phyloP scores from a whole-genome alignment of 2,329 filamentous ascomycete genomes.

The Neofusicoccum parvum region DNA sequence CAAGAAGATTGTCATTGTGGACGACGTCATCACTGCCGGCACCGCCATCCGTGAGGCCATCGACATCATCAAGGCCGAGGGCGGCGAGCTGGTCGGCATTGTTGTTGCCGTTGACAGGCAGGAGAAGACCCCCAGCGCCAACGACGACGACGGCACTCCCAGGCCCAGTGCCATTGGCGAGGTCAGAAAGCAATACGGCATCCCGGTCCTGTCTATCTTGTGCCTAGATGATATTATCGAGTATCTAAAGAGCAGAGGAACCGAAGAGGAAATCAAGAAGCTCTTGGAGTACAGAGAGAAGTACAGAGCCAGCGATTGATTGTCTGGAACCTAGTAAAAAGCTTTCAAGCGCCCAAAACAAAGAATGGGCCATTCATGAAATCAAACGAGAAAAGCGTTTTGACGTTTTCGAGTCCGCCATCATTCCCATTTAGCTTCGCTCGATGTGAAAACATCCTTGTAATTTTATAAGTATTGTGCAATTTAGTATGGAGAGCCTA shows the following conservation, averaged over 20 bases:
- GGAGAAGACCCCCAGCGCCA: slow-evolving; percentile 71
- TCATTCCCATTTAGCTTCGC: no score
- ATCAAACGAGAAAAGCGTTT: no score
- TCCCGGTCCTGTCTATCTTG: slow-evolving; percentile 82
- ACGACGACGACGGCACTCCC: slow-evolving; percentile 65
- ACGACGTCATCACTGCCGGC: slow-evolving; percentile 95
- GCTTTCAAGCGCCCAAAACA: no score
- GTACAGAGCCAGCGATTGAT: slow-evolving; percentile 43
- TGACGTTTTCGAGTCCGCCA: no score
- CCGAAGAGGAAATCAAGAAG: slow-evolving; percentile 48
- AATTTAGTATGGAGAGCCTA: no score
- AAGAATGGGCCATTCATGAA: no score
- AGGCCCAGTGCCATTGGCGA: slow-evolving; percentile 83
- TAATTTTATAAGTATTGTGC: no score
- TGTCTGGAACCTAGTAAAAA: no score
- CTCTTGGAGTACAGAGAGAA: slow-evolving; percentile 43
- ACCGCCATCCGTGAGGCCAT: slow-evolving; percentile 94
- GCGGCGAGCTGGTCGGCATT: slow-evolving; percentile 82
- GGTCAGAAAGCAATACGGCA: slow-evolving; percentile 77
- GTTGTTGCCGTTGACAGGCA: slow-evolving; percentile 85
- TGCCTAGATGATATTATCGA: slow-evolving; percentile 76
- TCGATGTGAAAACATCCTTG: no score
- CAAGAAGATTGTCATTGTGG: slow-evolving; percentile 84
- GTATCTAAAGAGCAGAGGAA: slow-evolving; percentile 47
- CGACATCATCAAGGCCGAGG: slow-evolving; percentile 81